These are phyloP conservation scores for Cyclanthera cordifolia DNA, from an alignment of 306 rosid species.

Conservation along the genomic window DNA sequence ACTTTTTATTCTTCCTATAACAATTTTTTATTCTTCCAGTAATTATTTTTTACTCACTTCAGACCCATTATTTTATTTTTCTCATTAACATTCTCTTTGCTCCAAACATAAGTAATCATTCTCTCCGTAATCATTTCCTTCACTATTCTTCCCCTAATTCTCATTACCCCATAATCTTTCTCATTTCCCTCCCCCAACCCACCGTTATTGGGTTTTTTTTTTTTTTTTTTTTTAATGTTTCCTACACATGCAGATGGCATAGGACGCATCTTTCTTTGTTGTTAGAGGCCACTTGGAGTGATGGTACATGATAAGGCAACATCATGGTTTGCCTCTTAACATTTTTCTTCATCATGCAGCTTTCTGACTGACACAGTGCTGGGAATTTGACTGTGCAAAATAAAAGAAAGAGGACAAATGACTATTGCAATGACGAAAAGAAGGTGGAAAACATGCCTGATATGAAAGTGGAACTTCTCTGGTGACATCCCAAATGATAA, in stretches of 20 bases:
- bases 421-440: not conserved
- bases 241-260: not conserved
- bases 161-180: no score
- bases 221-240: not conserved
- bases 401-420: not conserved
- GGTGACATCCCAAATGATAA: slow-evolving; percentile 77
- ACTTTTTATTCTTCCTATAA: no score
- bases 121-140: no score
- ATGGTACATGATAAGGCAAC: slow-evolving; percentile 7
- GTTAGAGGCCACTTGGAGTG: not conserved
- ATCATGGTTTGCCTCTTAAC: slow-evolving; percentile 1
- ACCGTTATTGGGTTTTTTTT: no score
- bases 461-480: slow-evolving; percentile 74
- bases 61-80: no score
- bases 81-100: no score
- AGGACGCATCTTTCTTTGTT: slow-evolving; percentile 9
- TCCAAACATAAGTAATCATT: no score
- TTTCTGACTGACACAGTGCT: not conserved
- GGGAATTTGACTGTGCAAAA: slow-evolving; percentile 2
- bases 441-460: slow-evolving; percentile 44
- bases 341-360: slow-evolving; percentile 1
- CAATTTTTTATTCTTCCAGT: no score
- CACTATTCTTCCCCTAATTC: no score
- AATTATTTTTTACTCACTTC: no score
- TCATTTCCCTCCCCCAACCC: no score